Evolutionary conservation across 805 yeast genomes (phyloP), one percentile per base, ranked within the genome.

Genomic region (Candida boleticola): DNA sequence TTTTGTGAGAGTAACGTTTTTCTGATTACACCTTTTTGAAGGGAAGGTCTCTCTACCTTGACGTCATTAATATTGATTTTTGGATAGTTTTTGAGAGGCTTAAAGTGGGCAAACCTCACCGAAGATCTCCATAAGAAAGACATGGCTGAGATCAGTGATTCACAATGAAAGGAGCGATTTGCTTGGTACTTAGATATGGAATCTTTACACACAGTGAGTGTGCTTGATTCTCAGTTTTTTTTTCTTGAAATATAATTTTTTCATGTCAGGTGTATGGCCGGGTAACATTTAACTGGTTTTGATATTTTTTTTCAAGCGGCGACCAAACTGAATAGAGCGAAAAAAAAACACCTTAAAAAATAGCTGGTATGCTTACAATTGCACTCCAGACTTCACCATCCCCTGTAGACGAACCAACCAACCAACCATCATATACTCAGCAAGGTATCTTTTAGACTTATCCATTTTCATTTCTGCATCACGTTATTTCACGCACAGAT

Each of bases 41-140:
- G 58, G 37, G 71, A 52, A 32, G 71, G 67, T 42, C 63, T 64
- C 11, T 64, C 60, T 30, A 70, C 59, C 13, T 47, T 61, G 22
- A 70, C 73, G 46, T 70, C 74, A 9, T 55, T 50, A 27, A 63
- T 54, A 46, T 68, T 66, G 19, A 70, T 67, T 45, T 64, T 55
- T 2, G 76, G 76, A 54, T 70, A 70, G 14, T 55, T 55, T 36
- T 50, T 58, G 35, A 38, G 13, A 10, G 41, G 36, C 20, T 38
- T 38, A 21, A 26, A 37, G 17, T 37, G 40, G 3, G 25, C 40
- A 19, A 21, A 29, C 16, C 40, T 19, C 16, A 37, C 34, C 14
- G 22, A 9, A 20, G 27, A 7, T 23, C 26, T 37, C 40, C 32
- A 37, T 5, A 36, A 36, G n/a, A 22, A 22, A 9, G 39, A 36